Evolutionary conservation across 371 early-diverging fungal genomes (phyloP), one percentile per base, ranked within the genome.

Genomic region (Circinella umbellata): DNA sequence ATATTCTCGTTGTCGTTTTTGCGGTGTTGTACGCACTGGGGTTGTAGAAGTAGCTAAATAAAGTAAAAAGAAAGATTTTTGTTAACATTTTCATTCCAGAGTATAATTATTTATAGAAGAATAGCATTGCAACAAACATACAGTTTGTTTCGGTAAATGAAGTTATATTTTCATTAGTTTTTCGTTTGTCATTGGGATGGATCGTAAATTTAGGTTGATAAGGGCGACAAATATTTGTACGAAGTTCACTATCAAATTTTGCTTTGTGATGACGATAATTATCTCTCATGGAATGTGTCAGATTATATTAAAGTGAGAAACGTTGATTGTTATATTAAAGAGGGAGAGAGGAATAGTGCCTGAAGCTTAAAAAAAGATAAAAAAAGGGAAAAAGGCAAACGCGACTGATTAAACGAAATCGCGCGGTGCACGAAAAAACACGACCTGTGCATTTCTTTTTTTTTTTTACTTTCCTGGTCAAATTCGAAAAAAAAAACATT

Each of bases 191-290:
- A 2, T 42, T 49, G 47, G 68, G 68, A 67, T 67, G 68, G 5
- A 57, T 20, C 4, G 51, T 42, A 17, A 36, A 61, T 9, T n/a
- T 18, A 15, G 36, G 49, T 17, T 42, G 37, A 20, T 67, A 67
- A 0, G 39, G 37, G 9, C 36, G 42, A 34, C 20, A 27, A 55
- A 72, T 48, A 61, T 48, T 37, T 4, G 67, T 64, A 37, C 34
- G 8, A 8, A 64, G 35, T 1, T 18, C 49, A 4, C 13, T 18
- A 15, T 68, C 27, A 20, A 68, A 72, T 53, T 64, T 48, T 3
- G 63, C 59, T 35, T 67, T 48, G 57, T 72, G 63, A 17, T 67
- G 36, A 46, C 53, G 57, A 64, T 72, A 66, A 51, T 72, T 72
- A n/a, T 38, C 20, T 51, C 60, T 63, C 72, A 72, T 72, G 15